Evolutionary conservation across 2,329 filamentous ascomycete genomes (phyloP).

Genomic region (Aspergillus ruber): DNA sequence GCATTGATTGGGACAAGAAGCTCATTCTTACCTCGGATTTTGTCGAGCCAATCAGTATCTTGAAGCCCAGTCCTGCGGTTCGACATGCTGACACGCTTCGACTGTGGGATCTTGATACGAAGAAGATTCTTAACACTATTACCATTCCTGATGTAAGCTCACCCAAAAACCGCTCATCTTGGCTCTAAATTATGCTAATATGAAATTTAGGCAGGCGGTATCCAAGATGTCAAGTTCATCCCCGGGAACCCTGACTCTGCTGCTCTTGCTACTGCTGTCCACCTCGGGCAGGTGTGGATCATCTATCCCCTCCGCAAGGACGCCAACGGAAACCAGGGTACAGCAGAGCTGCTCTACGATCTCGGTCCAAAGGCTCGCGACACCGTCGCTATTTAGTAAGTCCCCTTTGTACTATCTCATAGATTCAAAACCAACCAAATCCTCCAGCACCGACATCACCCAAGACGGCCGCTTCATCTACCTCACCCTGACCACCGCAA

Average conservation of each 20-base stretch:
- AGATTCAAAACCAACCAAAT: not conserved
- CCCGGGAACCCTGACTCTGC: slow-evolving; percentile 54
- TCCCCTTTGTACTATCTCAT: not conserved
- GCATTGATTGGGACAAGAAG: slow-evolving; percentile 52
- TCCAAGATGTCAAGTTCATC: slow-evolving; percentile 62
- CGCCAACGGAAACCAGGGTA: slow-evolving; percentile 50
- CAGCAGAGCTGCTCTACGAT: slow-evolving; percentile 53
- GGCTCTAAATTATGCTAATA: not conserved
- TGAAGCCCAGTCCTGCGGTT: slow-evolving; percentile 54
- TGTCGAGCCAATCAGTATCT: slow-evolving; percentile 54
- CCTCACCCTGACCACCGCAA: slow-evolving; percentile 55
- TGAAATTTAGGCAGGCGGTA: slow-evolving; percentile 45
- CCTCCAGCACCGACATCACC: slow-evolving; percentile 48
- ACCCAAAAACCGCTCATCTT: not conserved
- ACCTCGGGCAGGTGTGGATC: slow-evolving; percentile 57
- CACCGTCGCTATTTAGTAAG: slow-evolving; percentile 52
- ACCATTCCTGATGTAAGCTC: slow-evolving; percentile 49
- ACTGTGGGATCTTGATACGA: slow-evolving; percentile 50
- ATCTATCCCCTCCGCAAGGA: slow-evolving; percentile 57
- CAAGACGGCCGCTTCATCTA: slow-evolving; percentile 54
- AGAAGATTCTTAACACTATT: slow-evolving; percentile 55
- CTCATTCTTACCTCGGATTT: slow-evolving; percentile 59
- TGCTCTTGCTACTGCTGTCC: slow-evolving; percentile 55
- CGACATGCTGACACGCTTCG: slow-evolving; percentile 52
- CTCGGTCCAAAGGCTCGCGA: slow-evolving; percentile 52